Base-by-base conservation (phyloP, 306 rosid species). In the Fragaria ananassa region DNA sequence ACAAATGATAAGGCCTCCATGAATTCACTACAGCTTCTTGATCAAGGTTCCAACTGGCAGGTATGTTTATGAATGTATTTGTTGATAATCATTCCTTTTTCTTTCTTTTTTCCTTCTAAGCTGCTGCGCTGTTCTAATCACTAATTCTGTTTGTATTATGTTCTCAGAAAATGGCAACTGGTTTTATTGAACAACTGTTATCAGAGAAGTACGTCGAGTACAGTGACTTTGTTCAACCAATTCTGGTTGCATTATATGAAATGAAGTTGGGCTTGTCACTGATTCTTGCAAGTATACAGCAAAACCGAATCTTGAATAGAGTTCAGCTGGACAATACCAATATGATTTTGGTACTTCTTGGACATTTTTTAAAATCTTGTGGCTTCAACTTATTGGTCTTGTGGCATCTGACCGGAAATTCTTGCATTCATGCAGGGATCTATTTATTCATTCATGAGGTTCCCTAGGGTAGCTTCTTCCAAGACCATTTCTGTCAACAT, bases 241-340 rank as follows among this genome's bases (percentile, higher is more conserved):
- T 95, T 77, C 96, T 90, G 84, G 91, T 95, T 80, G 93, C 98
- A 21, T 89, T 92, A 23, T 89, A 90, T 84, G 98, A 95, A 86
- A 88, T 95, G 85, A 95, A 92, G 77, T 83, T 95, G 77, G 98
- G 97, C 68, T 76, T 89, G 72, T 87, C 97, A 10, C 80, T 95
- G 42, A 74, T 92, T 81, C 68, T 89, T 44, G 85, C 96, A 29
- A 84, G 87, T 54, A n/a, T 65, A 39, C 37, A 75, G 83, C 88
- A 79, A 74, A 79, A 85, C 50, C 68, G 60, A 70, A 79, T 76
- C 81, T 69, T 85, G 69, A 67, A 54, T 25, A 83, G 57, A 69
- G 76, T 83, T 74, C 88, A 84, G 67, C 75, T 69, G 70, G 86
- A 81, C 73, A 77, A 81, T 54, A 65, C 71, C 70, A 69, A 86